Evolutionary conservation across 805 yeast genomes (phyloP), one percentile per base, ranked within the genome.

Genomic region (Phaffomyces thermotolerans): DNA sequence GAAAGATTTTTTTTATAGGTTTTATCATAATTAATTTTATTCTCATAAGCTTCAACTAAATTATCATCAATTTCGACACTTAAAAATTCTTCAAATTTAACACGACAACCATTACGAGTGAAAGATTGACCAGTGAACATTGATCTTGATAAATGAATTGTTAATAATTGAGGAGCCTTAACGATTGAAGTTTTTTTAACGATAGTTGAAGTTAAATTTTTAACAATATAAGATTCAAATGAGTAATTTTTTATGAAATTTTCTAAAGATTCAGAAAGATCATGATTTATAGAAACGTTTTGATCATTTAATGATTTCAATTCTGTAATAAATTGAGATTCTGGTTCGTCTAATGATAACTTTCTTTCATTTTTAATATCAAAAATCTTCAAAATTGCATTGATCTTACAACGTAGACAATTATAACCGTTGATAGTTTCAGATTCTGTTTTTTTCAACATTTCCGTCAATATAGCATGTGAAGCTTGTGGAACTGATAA

Each of bases 61-160:
- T 56, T 56, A 31, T 58, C 65, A 37, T 79, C 76, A 32, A 81
- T 70, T 13, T 69, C 65, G 44, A 82, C 51, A n/a, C 67, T 53
- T 52, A 77, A 52, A 15, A 56, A 57, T 51, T 83, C 90, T 10
- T 75, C 78, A 53, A 84, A 83, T 8, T 67, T 59, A 6, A 88
- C 88, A 42, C 78, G 68, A 60, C 95, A 86, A 9, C 85, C 67
- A 62, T 87, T 90, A 52, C 96, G 75, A 8, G 81, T 71, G 2
- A 84, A 76, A 15, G 73, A 76, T 35, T 76, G 76, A 8, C 84
- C 87, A 39, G 77, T 72, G 57, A 75, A 89, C 35, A 84, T 73
- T 0, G 97, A 90, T 53, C 98, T 71, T 9, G 96, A 87, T 35
- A 93, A 64, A 60, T 91, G 98, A n/a, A 91, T 65, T 0, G 85